Base-by-base conservation (phyloP, 75 land plant genomes). In the Picea glauca region DNA sequence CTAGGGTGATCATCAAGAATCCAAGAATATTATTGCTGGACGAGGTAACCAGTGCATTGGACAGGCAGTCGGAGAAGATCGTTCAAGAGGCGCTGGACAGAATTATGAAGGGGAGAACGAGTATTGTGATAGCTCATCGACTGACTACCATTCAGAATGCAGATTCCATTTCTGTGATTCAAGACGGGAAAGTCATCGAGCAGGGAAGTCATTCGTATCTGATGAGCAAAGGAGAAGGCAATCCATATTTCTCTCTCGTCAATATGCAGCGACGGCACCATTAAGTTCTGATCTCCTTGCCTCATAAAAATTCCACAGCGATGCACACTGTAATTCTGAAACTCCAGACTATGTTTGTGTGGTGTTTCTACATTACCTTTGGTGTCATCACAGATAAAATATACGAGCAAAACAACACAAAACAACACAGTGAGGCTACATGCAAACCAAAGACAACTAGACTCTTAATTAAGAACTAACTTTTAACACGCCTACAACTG, bases 211-310 rank as follows among this genome's bases (percentile, higher is more conserved):
- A 68, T 68, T 18, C 50, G 35, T n/a, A 68, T 8, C 72, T 68
- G 15, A 5, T 68, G n/a, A 2, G 11, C n/a, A 35, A 40, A 40
- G 43, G 43, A 4, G 43, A 40, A 40, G 43, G 43, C 43, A 40
- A 5, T 40, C 5, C 43, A 59, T 94, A 74, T 84, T 91, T 62
- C 78, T 65, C 75, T 84, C 85, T 35, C 98, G 99, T 26, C 82
- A 78, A 60, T 97, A 97, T 86, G 95, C 99, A 21, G 77, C 92
- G 26, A 26, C 26, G 26, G 26, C 26, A 26, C 26, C 26, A 26
- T 26, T 26, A 26, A 26, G 26, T 26, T 26, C 0, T 26, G 26
- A 26, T 26, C 26, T 26, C 26, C 26, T 26, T 26, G 26, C 26
- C 26, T 26, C 26, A 26, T 26, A 26, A 26, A 26, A 26, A 26